Percentiles rank a stretch among this genome's conserved stretches.
Conservation (phyloP, 257 asterid species). For the Verbascum thapsus region DNA sequence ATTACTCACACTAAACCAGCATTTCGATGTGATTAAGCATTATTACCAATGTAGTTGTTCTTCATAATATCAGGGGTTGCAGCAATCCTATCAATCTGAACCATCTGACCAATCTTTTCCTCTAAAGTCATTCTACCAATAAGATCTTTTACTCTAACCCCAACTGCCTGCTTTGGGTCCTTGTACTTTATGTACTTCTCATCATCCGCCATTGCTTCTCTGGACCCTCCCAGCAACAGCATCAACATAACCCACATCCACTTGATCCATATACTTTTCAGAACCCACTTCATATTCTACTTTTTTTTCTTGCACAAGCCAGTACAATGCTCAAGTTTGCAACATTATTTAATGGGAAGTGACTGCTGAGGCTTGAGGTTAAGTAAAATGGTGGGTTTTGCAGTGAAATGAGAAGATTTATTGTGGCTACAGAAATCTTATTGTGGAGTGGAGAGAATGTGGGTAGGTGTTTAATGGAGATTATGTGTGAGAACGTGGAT, state of each 20-base stretch:
- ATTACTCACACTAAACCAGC: neutral
- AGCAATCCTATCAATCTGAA: constrained; percentile 75
- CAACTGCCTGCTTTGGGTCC: constrained; percentile 69
- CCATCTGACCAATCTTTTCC: constrained; percentile 92
- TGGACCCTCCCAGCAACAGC: constrained; percentile 53
- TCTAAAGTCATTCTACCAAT: constrained; percentile 66
- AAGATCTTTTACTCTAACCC: constrained; percentile 65
- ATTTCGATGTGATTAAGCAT: constrained; percentile 10
- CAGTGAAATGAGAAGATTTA: neutral
- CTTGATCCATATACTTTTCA: constrained; percentile 36
- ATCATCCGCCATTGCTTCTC: constrained; percentile 35
- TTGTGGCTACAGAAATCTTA: too few species aligned
- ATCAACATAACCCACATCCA: constrained; percentile 42
- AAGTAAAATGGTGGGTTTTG: neutral
- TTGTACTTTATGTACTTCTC: constrained; percentile 56
- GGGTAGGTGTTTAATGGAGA: too few species aligned
- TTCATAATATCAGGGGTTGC: constrained; percentile 69
- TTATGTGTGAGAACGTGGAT: too few species aligned
- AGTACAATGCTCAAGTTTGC: constrained; percentile 12
- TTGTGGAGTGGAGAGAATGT: too few species aligned
- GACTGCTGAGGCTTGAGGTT: neutral
- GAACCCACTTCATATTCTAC: constrained; percentile 38
- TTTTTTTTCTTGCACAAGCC: neutral
- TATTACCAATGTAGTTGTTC: constrained; percentile 62
- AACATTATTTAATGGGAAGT: constrained; percentile 4